These are phyloP conservation scores for Ogataea parapolymorpha DNA, from an alignment of 805 yeast genomes.

Conservation along the genomic window DNA sequence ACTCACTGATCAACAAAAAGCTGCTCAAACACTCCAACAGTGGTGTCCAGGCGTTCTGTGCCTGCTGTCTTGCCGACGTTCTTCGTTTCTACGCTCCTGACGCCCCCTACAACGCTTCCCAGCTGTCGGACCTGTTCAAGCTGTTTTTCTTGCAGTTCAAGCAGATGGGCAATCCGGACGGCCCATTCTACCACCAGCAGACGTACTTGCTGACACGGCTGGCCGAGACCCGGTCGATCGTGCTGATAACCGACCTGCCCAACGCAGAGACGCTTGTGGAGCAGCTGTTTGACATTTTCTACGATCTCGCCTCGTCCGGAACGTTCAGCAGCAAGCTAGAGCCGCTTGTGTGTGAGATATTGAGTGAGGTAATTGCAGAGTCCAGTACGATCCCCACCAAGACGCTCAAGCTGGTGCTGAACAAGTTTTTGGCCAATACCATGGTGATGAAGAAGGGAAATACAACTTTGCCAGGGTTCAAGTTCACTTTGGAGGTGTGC, in stretches of 20 bases:
- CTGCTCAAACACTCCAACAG: constrained; percentile 56
- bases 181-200: constrained; percentile 60
- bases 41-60: constrained; percentile 66
- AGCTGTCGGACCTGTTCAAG: constrained; percentile 62
- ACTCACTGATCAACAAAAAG: constrained; percentile 55
- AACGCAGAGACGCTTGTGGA: constrained; percentile 54
- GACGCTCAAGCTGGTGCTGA: constrained; percentile 61
- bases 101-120: constrained; percentile 73
- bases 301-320: constrained; percentile 43
- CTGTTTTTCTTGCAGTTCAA: constrained; percentile 63
- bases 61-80: constrained; percentile 75
- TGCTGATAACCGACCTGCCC: constrained; percentile 71
- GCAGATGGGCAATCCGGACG: constrained; percentile 46
- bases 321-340: constrained; percentile 53
- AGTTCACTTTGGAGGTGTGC: constrained; percentile 64
- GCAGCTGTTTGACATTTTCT: constrained; percentile 58
- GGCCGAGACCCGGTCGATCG: constrained; percentile 72
- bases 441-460: constrained; percentile 16
- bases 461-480: constrained; percentile 56
- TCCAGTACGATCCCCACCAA: constrained; percentile 58
- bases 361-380: constrained; percentile 73
- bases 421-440: constrained; percentile 49
- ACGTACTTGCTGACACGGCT: constrained; percentile 62
- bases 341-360: constrained; percentile 63
- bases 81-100: constrained; percentile 81